These are phyloP conservation scores for Thelephora aurantiotincta DNA, from an alignment of 768 basidiomycete species.

Conservation along the genomic window DNA sequence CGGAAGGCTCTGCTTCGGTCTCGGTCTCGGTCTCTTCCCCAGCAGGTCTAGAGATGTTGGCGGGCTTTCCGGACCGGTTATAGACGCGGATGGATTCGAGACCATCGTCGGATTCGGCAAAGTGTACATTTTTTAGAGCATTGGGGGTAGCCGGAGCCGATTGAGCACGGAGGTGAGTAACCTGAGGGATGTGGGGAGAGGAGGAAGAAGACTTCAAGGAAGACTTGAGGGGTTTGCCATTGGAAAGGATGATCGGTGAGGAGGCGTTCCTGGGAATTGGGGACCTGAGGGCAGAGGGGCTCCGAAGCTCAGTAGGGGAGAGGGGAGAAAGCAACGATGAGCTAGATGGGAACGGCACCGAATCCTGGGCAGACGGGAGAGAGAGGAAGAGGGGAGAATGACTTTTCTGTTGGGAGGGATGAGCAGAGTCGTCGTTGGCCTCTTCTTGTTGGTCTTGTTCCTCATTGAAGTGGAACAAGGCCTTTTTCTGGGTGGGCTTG, in stretches of 20 bases:
- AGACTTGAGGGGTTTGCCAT: constrained; percentile 78
- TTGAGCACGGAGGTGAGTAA: constrained; percentile 24
- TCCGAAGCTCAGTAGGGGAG: constrained; percentile 7
- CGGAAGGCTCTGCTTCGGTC: constrained; percentile 20
- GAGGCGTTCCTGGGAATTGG: constrained; percentile 20
- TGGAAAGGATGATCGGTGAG: constrained; percentile 38
- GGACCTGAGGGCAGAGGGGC: constrained; percentile 4
- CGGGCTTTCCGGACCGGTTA: constrained; percentile 56
- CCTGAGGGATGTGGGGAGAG: constrained; percentile 29
- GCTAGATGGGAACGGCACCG: constrained; percentile 30
- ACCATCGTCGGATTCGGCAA: constrained; percentile 44
- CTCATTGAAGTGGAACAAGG: constrained; percentile 12
- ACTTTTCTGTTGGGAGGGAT: constrained; percentile 7
- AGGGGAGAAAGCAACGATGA: constrained; percentile 14
- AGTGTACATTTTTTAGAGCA: constrained; percentile 76
- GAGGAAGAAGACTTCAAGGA: constrained; percentile 61
- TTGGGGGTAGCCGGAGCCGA: constrained; percentile 52
- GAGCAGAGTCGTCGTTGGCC: constrained; percentile 14
- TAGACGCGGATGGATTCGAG: constrained; percentile 51
- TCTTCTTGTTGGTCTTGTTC: constrained; percentile 23
- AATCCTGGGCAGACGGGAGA: constrained; percentile 4
- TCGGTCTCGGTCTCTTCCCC: constrained; percentile 30
- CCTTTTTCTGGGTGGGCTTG: constrained; percentile 12
- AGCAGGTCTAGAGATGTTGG: constrained; percentile 36
- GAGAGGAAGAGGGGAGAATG: constrained; percentile 8